These are phyloP conservation scores for Russula lepida DNA, from an alignment of 768 basidiomycete species.

Conservation along the genomic window DNA sequence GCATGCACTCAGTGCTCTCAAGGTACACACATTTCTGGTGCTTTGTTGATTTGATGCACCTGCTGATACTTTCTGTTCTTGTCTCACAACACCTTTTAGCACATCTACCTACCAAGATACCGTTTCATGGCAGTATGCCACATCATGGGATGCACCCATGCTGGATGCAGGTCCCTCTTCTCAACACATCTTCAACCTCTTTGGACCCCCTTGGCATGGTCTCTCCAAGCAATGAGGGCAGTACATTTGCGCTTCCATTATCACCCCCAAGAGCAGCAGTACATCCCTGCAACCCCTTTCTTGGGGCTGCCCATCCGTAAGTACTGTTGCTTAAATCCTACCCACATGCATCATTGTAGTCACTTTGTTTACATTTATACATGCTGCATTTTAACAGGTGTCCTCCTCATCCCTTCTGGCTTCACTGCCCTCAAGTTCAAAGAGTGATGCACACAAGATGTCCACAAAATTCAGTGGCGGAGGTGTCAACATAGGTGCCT, in stretches of 20 bases:
- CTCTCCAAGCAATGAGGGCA: too few relatives aligned
- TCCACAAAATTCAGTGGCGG: background rate
- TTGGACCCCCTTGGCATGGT: too few relatives aligned
- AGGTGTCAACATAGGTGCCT: background rate
- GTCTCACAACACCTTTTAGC: background rate
- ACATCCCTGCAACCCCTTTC: too few relatives aligned
- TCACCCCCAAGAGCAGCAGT: too few relatives aligned
- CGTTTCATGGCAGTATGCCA: constrained; percentile 1
- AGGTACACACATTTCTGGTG: background rate
- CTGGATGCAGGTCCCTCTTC: background rate
- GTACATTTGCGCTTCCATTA: too few relatives aligned
- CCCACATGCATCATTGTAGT: background rate
- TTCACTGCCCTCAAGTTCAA: too few relatives aligned
- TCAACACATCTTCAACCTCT: background rate
- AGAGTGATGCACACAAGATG: too few relatives aligned
- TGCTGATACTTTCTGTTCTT: background rate
- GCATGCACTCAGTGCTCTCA: too few relatives aligned
- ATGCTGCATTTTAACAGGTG: background rate
- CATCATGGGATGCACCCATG: constrained; percentile 3
- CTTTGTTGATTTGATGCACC: background rate
- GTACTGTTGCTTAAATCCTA: background rate
- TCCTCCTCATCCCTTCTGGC: background rate
- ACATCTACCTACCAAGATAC: constrained; percentile 4
- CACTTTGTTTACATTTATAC: background rate
- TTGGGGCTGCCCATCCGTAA: constrained; percentile 1